Evolutionary conservation across 768 basidiomycete species (phyloP).

Genomic region (Nevesoporus exiguus): DNA sequence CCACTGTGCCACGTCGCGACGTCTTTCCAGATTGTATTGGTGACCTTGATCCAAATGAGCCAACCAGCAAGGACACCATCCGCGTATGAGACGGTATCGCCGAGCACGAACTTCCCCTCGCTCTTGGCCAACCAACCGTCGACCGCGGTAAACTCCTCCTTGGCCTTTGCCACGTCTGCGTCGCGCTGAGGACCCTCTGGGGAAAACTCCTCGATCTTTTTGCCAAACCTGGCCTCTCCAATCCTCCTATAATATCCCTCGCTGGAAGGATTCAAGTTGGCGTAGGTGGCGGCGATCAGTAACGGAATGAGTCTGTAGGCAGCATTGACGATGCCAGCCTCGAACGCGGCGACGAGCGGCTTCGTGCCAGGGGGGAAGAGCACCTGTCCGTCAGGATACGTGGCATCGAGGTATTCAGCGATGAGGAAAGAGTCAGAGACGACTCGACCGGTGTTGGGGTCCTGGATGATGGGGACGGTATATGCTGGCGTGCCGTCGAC

Average conservation of each 20-base stretch:
- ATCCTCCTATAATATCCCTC: conserved; percentile 33
- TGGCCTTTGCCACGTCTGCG: conserved; percentile 27
- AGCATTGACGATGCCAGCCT: conserved; percentile 12
- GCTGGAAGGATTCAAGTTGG: conserved; percentile 27
- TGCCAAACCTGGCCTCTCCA: conserved; percentile 31
- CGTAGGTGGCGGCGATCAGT: conserved; percentile 13
- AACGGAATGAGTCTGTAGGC: conserved; percentile 9
- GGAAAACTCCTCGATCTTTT: conserved; percentile 35
- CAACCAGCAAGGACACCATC: conserved; percentile 35
- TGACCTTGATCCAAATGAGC: conserved; percentile 35
- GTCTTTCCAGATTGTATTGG: conserved; percentile 33
- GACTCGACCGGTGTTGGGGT: conserved; percentile 34
- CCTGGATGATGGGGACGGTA: conserved; percentile 42
- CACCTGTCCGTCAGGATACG: conserved; percentile 35
- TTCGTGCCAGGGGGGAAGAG: conserved; percentile 41
- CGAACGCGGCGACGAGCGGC: conserved; percentile 41
- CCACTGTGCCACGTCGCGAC: conserved; percentile 38
- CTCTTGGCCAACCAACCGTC: conserved; percentile 31
- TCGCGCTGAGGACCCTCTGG: conserved; percentile 28
- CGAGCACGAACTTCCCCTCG: conserved; percentile 33
- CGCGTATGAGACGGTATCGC: conserved; percentile 32
- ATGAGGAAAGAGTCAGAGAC: conserved; percentile 42
- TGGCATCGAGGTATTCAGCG: conserved; percentile 44
- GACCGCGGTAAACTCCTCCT: conserved; percentile 25
- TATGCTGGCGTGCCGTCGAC: conserved; percentile 33